Conservation (phyloP, 73 alveolate genomes). For the Paramecium sonneborni region DNA sequence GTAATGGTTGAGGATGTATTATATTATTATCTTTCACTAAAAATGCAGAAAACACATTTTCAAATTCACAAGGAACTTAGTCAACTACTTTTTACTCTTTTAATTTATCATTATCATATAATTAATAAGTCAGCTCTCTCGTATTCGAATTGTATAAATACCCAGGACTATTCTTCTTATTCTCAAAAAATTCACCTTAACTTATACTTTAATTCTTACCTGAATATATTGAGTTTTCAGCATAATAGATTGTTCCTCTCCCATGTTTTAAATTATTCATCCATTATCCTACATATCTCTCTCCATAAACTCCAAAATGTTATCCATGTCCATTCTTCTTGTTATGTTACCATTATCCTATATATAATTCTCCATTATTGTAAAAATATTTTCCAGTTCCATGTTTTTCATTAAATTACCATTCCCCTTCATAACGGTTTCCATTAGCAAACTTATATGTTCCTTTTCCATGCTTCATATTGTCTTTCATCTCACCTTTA, state of each 20-base stretch:
- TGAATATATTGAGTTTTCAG: neutral
- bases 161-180: neutral
- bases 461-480: constrained; percentile 39
- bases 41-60: neutral
- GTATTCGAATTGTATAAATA: constrained; percentile 21
- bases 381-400: constrained; percentile 46
- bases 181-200: neutral
- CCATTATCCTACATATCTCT: constrained; percentile 30
- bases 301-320: constrained; percentile 23
- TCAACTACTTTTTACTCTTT: neutral
- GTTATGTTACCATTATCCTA: constrained; percentile 21
- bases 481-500: constrained; percentile 14
- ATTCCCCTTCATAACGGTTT: constrained; percentile 49
- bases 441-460: constrained; percentile 50
- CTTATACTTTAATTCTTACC: neutral
- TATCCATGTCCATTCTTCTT: constrained; percentile 4
- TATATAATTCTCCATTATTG: constrained; percentile 25
- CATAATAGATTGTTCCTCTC: neutral
- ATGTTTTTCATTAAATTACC: constrained; percentile 8
- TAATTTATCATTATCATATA: constrained; percentile 29
- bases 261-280: neutral
- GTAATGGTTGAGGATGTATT: constrained; percentile 45
- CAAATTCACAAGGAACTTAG: neutral
- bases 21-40: neutral
- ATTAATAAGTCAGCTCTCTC: constrained; percentile 33